A percentile compares a stretch with the other conserved stretches of the same genome.
Conservation (phyloP, 805 yeast species). For the Candida silvatica region DNA sequence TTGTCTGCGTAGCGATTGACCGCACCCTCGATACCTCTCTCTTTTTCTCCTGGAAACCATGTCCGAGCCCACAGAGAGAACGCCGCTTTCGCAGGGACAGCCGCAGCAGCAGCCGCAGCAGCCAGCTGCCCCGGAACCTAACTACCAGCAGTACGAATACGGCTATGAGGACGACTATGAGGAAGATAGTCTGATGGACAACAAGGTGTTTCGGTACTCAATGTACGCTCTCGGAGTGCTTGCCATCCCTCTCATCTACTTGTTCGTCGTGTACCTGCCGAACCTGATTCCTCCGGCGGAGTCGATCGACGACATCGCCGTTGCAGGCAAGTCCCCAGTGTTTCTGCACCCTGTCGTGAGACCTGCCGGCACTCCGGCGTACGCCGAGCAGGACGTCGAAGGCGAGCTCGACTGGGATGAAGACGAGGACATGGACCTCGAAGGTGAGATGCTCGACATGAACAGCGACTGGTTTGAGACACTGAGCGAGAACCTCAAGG, state of each 20-base stretch:
- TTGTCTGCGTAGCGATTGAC: too few relatives aligned
- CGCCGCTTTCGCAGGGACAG: slow-evolving; percentile 6
- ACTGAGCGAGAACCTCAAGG: too few relatives aligned
- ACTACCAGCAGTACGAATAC: slow-evolving; percentile 1
- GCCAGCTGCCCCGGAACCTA: too few relatives aligned
- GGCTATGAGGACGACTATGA: slow-evolving; percentile 8
- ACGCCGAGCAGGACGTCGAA: slow-evolving; percentile 14
- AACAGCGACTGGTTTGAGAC: too few relatives aligned
- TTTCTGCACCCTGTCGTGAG: slow-evolving; percentile 24
- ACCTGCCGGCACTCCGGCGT: slow-evolving; percentile 6
- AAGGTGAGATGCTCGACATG: background rate
- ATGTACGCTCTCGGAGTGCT: slow-evolving; percentile 8
- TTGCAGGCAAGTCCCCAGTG: slow-evolving; percentile 12
- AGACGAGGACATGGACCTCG: background rate
- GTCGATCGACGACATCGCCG: slow-evolving; percentile 16
- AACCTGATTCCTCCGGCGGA: slow-evolving; percentile 25
- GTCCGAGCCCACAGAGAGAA: slow-evolving; percentile 4
- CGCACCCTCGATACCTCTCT: too few relatives aligned
- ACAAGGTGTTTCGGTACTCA: slow-evolving; percentile 6
- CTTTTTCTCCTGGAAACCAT: background rate
- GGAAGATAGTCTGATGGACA: slow-evolving; percentile 9
- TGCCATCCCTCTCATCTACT: slow-evolving; percentile 17
- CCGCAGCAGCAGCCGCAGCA: too few relatives aligned
- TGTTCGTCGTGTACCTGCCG: slow-evolving; percentile 22
- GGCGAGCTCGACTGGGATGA: slow-evolving; percentile 5